phyloP scores from a whole-genome alignment of 2,329 filamentous ascomycete genomes.

The Huntiella abstrusa region DNA sequence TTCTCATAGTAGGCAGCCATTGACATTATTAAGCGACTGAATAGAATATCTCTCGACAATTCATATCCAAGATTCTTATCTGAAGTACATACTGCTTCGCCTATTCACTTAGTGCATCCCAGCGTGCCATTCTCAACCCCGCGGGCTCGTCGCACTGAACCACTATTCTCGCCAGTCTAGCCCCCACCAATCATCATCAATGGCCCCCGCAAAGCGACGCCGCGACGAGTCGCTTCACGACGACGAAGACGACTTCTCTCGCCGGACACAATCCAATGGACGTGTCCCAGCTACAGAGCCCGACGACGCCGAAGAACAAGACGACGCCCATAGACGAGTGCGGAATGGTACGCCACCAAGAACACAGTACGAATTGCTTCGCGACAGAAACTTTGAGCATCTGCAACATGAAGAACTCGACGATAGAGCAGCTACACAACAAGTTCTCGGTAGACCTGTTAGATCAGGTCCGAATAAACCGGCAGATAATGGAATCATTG shows the following conservation, averaged over 20 bases:
- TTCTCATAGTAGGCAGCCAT: too few relatives aligned
- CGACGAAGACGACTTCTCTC: slow-evolving; percentile 11
- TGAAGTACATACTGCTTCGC: too few relatives aligned
- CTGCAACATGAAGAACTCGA: slow-evolving; percentile 37
- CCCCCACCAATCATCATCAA: neutral
- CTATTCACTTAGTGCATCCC: too few relatives aligned
- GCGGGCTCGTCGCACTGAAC: too few relatives aligned
- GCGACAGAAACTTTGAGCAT: slow-evolving; percentile 40
- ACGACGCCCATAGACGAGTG: slow-evolving; percentile 16
- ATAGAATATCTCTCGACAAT: too few relatives aligned
- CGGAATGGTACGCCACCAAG: slow-evolving; percentile 23
- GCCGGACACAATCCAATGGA: neutral
- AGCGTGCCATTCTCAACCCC: too few relatives aligned
- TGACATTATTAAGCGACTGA: too few relatives aligned
- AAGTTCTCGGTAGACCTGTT: slow-evolving; percentile 20
- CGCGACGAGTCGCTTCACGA: neutral
- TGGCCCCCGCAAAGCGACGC: neutral
- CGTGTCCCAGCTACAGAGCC: neutral
- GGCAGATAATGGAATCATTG: slow-evolving; percentile 71
- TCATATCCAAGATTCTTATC: too few relatives aligned
- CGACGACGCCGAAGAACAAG: neutral
- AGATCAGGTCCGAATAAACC: slow-evolving; percentile 47
- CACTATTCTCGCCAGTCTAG: too few relatives aligned
- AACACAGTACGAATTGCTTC: slow-evolving; percentile 43
- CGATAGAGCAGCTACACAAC: slow-evolving; percentile 46